phyloP scores from a whole-genome alignment of 805 yeast genomes.

The Monosporozyma yasuniensis region DNA sequence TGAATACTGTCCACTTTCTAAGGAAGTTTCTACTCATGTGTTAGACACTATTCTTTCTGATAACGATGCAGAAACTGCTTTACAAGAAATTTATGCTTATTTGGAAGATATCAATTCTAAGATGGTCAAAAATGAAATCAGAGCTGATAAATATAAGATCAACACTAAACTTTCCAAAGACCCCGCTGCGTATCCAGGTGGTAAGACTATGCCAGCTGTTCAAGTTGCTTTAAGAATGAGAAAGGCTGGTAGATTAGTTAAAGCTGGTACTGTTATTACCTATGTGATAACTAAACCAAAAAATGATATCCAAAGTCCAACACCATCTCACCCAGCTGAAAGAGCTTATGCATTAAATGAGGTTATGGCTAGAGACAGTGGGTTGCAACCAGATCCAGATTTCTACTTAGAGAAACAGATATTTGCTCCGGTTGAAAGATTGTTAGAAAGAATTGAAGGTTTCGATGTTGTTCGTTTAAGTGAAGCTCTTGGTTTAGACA shows the following conservation, averaged over 20 bases:
- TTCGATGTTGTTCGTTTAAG: conserved; percentile 75
- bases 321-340: conserved; percentile 41
- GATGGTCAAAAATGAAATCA: conserved; percentile 50
- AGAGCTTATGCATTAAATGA: conserved; percentile 81
- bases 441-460: conserved; percentile 79
- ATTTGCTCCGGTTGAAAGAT: conserved; percentile 81
- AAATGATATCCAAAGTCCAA: conserved; percentile 21
- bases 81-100: conserved; percentile 62
- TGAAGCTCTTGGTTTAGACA: conserved; percentile 66
- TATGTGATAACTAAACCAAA: conserved; percentile 56
- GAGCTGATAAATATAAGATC: conserved; percentile 64
- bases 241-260: conserved; percentile 75
- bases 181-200: conserved; percentile 74
- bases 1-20: conserved; percentile 89
- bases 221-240: conserved; percentile 80
- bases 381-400: conserved; percentile 59
- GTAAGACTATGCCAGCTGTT: conserved; percentile 77
- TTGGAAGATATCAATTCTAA: conserved; percentile 51
- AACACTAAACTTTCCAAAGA: conserved; percentile 87
- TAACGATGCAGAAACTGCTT: conserved; percentile 66
- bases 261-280: conserved; percentile 85
- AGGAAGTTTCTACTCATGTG: conserved; percentile 72
- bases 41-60: conserved; percentile 64
- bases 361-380: conserved; percentile 42
- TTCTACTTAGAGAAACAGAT: conserved; percentile 84